Evolutionary conservation across 352 stramenopile species (phyloP), one percentile per base, ranked within the genome.

Genomic region (Phytophthora hibernalis): DNA sequence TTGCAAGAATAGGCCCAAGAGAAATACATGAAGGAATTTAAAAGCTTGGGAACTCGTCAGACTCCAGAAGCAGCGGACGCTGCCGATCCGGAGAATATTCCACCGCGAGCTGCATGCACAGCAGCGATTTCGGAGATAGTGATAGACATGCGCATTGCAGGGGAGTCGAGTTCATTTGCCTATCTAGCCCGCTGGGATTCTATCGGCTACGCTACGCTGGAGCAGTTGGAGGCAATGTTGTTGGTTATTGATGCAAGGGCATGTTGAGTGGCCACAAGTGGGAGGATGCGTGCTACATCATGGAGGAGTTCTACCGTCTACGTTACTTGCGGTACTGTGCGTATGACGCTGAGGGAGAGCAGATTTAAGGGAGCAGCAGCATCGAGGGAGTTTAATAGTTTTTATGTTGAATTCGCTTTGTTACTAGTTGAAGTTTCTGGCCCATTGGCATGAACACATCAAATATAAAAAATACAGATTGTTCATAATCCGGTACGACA

Each of bases 1-100:
- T 30, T 70, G 1, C 62, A 59, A 28, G 62, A 70, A 22, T 61
- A 40, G 49, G 12, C 47, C 2, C 8, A 70, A 18, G 62, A 65
- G 16, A 3, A 11, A 12, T 70, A 64, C 12, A 16, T 60, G 38
- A 54, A 58, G 11, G 61, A 70, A 33, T 64, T 52, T 31, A 24
- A 21, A 15, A 16, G 20, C 28, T 43, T 60, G 8, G 47, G 48
- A 12, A 65, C 62, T n/a, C n/a, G n/a, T n/a, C n/a, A n/a, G n/a
- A n/a, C n/a, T n/a, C n/a, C n/a, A n/a, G n/a, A n/a, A n/a, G n/a
- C n/a, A n/a, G n/a, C 8, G 7, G 10, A 42, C 22, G n/a, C 18
- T 43, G 28, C 52, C 52, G 5, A 51, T 15, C 52, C 53, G 9
- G 21, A 8, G 8, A 18, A 3, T 16, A 49, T 60, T 6, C 40